These are phyloP conservation scores for Claviceps arundinis DNA, from an alignment of 2,329 filamentous ascomycete species.

Conservation along the genomic window DNA sequence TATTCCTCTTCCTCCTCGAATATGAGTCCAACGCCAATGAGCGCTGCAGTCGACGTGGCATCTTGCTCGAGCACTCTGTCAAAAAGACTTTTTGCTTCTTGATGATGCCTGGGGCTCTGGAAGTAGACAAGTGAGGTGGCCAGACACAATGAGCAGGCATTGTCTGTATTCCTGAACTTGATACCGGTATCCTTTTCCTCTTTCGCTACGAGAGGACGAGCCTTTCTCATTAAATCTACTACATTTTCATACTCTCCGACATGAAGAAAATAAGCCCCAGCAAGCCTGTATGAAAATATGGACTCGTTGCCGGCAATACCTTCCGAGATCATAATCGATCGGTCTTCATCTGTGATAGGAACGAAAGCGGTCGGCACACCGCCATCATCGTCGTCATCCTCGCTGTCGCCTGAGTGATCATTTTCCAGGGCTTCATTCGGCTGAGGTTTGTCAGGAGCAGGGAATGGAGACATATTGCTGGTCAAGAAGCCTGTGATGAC, in stretches of 20 bases:
- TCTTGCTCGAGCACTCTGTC: slow-evolving; percentile 68
- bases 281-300: slow-evolving; percentile 67
- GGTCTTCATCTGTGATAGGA: slow-evolving; percentile 61
- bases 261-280: slow-evolving; percentile 70
- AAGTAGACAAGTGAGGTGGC: slow-evolving; percentile 84
- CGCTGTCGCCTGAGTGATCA: slow-evolving; percentile 37
- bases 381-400: slow-evolving; percentile 47
- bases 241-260: slow-evolving; percentile 76
- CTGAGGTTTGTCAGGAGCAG: slow-evolving; percentile 20
- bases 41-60: slow-evolving; percentile 59
- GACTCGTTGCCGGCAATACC: slow-evolving; percentile 57
- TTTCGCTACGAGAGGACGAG: slow-evolving; percentile 43
- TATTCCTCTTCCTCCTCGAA: slow-evolving; percentile 90
- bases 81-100: slow-evolving; percentile 78
- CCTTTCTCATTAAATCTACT: slow-evolving; percentile 67
- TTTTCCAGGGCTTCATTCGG: slow-evolving; percentile 14
- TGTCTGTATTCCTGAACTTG: slow-evolving; percentile 52
- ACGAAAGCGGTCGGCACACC: slow-evolving; percentile 39
- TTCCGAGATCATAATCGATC: slow-evolving; percentile 67
- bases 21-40: slow-evolving; percentile 84
- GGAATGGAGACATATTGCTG: slow-evolving; percentile 75
- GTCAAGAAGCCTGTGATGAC: slow-evolving; percentile 71
- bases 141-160: slow-evolving; percentile 64
- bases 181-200: slow-evolving; percentile 57
- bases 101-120: slow-evolving; percentile 78